Evolutionary conservation across 2,329 filamentous ascomycete genomes (phyloP), one percentile per base, ranked within the genome.

Genomic region (Claviceps spartinae): DNA sequence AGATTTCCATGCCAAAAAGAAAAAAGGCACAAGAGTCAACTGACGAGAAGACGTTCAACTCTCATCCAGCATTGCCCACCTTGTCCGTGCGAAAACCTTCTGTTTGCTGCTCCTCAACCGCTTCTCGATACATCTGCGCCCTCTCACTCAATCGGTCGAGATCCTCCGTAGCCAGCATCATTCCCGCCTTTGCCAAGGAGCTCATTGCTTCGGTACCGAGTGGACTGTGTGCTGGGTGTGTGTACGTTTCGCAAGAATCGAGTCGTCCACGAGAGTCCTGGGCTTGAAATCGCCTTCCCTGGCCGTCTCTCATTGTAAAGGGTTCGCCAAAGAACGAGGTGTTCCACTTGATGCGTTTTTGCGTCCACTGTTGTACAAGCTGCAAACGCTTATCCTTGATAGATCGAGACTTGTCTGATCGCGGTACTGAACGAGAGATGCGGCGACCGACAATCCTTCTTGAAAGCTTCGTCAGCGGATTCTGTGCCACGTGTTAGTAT

Each of bases 141-240:
- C 58, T 59, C 46, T 51, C 42, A 48, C 61, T 66, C 49, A 67
- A 52, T n/a, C 63, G 60, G 37, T 67, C 65, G 37, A 67, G 54
- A n/a, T 67, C 60, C 24, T 56, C 56, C 36, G 60, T 59, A 36
- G 62, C 65, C 55, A 66, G 44, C 18, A 60, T 52, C 45, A 63
- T 52, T 20, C 61, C 61, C 6, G 62, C 63, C 52, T 60, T 54
- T 34, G 55, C 62, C 46, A 64, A 52, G 7, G 61, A 60, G 34
- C 55, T 57, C 26, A 60, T 57, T 30, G 58, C 57, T 38, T 60
- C 55, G 13, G 55, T 56, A 5, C 48, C 56, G 18, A 41, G 50
- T 30, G 59, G 58, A 52, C 57, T 59, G 48, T 58, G 55, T 26
- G 55, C 50, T 30, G 51, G 51, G 48, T 55, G 51, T 18, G 56